A percentile compares a stretch with the other conserved stretches of the same genome.
Evolutionary conservation across 1,284 basidiomycete genomes (phyloP).

Genomic region (Pseudozyma tsukubaensis): DNA sequence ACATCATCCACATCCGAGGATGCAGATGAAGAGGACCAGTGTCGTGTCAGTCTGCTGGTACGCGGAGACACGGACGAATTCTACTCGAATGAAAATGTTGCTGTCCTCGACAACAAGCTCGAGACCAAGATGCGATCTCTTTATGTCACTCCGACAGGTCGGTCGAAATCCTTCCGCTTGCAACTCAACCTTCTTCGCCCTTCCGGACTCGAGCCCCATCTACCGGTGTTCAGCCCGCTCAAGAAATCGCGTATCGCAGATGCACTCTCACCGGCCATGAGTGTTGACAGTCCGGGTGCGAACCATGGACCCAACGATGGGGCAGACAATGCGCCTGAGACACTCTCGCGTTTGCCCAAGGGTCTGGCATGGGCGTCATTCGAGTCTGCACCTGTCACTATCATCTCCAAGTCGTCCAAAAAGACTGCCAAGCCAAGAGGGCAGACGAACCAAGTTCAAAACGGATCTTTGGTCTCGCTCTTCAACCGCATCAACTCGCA

Average conservation of each 20-base stretch:
- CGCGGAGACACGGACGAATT: conserved; percentile 84
- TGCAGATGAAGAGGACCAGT: conserved; percentile 41
- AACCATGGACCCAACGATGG: conserved; percentile 2
- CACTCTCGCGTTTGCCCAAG: conserved; percentile 39
- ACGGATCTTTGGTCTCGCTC: conserved; percentile 88
- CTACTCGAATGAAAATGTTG: conserved; percentile 55
- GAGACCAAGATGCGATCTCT: conserved; percentile 88
- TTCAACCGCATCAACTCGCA: conserved; percentile 97
- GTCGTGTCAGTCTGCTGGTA: conserved; percentile 79
- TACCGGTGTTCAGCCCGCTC: conserved; percentile 47
- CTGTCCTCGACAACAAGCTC: conserved; percentile 72
- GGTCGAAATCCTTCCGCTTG: conserved; percentile 87
- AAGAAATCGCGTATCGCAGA: conserved; percentile 39
- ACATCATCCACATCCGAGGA: conserved; percentile 32
- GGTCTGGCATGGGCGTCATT: conserved; percentile 80
- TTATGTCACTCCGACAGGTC: conserved; percentile 86
- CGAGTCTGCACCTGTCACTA: conserved; percentile 87
- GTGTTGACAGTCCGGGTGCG: conserved; percentile 19
- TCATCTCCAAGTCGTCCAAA: conserved; percentile 96
- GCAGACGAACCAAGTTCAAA: conserved; percentile 88
- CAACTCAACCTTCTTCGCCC: conserved; percentile 72
- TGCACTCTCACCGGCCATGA: conserved; percentile 28
- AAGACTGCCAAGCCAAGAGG: conserved; percentile 96
- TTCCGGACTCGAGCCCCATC: conserved; percentile 36
- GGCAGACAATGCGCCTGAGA: conserved; percentile 19